phyloP scores from a whole-genome alignment of 2,329 filamentous ascomycete genomes.

The Scedosporium boydii region DNA sequence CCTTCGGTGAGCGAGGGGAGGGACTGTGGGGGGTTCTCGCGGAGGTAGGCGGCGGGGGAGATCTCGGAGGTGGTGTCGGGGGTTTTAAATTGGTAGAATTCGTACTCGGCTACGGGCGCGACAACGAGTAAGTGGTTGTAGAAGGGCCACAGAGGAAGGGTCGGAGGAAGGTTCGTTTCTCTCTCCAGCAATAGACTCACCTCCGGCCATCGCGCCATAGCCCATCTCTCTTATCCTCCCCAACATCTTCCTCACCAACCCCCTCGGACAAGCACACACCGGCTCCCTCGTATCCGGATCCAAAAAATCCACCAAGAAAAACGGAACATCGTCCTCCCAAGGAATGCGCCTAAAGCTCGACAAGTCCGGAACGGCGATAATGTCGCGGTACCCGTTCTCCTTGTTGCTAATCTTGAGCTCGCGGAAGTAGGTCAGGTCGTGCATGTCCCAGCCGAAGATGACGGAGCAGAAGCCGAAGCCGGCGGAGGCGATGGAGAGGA shows the following conservation, averaged over 20 bases:
- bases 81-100: conserved; percentile 83
- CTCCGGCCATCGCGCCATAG: conserved; percentile 82
- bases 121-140: conserved; percentile 7
- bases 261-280: conserved; percentile 69
- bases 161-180: too few species aligned
- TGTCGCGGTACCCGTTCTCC: conserved; percentile 79
- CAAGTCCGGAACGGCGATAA: conserved; percentile 75
- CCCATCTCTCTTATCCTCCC: conserved; percentile 58
- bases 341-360: conserved; percentile 73
- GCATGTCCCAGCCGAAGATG: conserved; percentile 96
- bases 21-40: conserved; percentile 60
- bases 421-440: conserved; percentile 79
- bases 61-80: conserved; percentile 46
- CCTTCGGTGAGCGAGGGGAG: conserved; percentile 78
- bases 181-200: conserved; percentile 52
- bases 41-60: conserved; percentile 65
- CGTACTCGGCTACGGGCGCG: conserved; percentile 64
- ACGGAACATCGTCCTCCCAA: conserved; percentile 80
- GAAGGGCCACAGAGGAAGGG: too few species aligned
- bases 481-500: conserved; percentile 67
- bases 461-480: conserved; percentile 94
- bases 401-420: conserved; percentile 84
- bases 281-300: conserved; percentile 68
- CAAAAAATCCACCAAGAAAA: conserved; percentile 75
- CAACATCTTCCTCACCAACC: conserved; percentile 59